These are phyloP conservation scores for Zasmidium angulare DNA, from an alignment of 2,329 filamentous ascomycete genomes.

Conservation along the genomic window DNA sequence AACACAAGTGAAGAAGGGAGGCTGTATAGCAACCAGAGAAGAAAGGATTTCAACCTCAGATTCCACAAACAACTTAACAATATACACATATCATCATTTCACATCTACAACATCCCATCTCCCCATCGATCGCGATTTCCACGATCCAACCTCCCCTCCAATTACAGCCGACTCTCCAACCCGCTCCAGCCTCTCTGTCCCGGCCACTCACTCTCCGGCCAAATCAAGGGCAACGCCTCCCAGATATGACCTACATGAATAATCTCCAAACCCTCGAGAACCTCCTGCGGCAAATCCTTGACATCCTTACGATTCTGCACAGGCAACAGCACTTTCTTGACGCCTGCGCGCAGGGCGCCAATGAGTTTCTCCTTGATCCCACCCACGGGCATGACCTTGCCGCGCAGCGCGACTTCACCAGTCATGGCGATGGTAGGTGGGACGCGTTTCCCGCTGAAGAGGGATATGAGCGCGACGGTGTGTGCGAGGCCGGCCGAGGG, in stretches of 20 bases:
- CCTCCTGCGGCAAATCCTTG: constrained; percentile 85
- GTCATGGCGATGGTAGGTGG: constrained; percentile 96
- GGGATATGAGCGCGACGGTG: constrained; percentile 85
- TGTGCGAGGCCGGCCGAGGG: constrained; percentile 84
- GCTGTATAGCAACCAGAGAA: too few relatives aligned
- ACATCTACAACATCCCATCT: too few relatives aligned
- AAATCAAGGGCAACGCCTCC: constrained; percentile 87
- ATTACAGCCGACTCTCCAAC: constrained; percentile 80
- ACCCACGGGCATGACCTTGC: constrained; percentile 88
- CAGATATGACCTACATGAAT: constrained; percentile 88
- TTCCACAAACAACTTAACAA: too few relatives aligned
- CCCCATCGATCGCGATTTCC: background rate
- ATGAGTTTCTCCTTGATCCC: constrained; percentile 99
- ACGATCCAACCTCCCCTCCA: background rate
- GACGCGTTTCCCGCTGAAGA: constrained; percentile 83
- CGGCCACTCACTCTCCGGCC: constrained; percentile 87
- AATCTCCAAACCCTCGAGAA: constrained; percentile 82
- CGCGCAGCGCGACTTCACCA: constrained; percentile 73
- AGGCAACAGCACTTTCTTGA: constrained; percentile 89
- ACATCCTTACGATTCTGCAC: constrained; percentile 88
- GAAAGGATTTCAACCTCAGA: too few relatives aligned
- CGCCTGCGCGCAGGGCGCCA: constrained; percentile 85
- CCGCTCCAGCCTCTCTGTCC: constrained; percentile 65
- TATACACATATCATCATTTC: too few relatives aligned
- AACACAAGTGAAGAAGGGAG: too few relatives aligned